Conservation (phyloP, 1,284 basidiomycete species). For the Phylloporus sp. region DNA sequence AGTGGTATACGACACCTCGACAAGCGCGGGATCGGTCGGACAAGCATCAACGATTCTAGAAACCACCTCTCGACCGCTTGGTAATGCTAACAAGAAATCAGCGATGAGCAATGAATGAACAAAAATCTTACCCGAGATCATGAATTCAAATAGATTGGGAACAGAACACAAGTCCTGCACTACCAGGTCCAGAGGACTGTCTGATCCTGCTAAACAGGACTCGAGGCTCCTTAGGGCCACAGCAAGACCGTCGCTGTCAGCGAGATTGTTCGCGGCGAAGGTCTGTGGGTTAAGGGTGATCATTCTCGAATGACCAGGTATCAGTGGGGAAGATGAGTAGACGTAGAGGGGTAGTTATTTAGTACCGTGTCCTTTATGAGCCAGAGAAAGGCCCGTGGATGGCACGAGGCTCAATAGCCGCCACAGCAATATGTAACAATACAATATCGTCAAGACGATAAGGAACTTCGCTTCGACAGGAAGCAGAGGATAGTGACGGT, state of each 20-base stretch:
- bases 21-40: constrained; percentile 26
- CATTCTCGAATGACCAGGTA: constrained; percentile 8
- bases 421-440: neutral
- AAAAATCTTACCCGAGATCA: constrained; percentile 35
- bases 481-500: no score
- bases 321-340: neutral
- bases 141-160: constrained; percentile 37
- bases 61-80: constrained; percentile 20
- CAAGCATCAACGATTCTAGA: constrained; percentile 28
- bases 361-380: constrained; percentile 4
- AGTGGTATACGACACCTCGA: constrained; percentile 22
- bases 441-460: neutral
- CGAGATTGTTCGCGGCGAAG: constrained; percentile 25
- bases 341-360: neutral
- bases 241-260: constrained; percentile 21
- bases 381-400: neutral
- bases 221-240: constrained; percentile 29
- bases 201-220: constrained; percentile 39
- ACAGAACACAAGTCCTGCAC: constrained; percentile 38
- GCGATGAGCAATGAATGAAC: neutral
- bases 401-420: constrained; percentile 10
- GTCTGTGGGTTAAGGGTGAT: constrained; percentile 23
- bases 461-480: neutral
- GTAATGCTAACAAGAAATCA: constrained; percentile 25
- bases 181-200: constrained; percentile 35